Conservation (phyloP, 768 basidiomycete genomes). For the Hygrocybe coccinea region DNA sequence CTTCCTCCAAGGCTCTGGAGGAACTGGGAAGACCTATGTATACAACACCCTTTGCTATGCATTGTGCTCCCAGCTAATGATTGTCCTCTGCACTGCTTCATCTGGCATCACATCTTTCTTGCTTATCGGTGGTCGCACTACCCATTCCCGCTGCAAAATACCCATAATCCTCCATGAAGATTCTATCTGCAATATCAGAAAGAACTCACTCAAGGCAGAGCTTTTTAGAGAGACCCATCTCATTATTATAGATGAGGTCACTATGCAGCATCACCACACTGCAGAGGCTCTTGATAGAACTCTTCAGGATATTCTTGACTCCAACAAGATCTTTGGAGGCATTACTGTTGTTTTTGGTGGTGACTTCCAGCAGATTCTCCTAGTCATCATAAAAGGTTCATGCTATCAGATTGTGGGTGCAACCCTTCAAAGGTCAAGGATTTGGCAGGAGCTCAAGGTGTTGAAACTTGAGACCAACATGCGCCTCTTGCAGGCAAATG, state of each 20-base stretch:
- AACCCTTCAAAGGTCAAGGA: conserved; percentile 29
- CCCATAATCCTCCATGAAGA: too few relatives aligned
- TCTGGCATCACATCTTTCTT: conserved; percentile 47
- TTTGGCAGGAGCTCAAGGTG: conserved; percentile 35
- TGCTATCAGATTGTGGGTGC: conserved; percentile 36
- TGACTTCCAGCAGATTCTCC: conserved; percentile 38
- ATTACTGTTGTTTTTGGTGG: too few relatives aligned
- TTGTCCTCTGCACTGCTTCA: conserved; percentile 47
- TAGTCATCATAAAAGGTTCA: conserved; percentile 37
- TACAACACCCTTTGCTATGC: conserved; percentile 32
- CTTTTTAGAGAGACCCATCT: conserved; percentile 29
- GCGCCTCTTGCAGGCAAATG: too few relatives aligned
- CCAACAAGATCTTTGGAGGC: too few relatives aligned
- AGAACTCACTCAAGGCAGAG: conserved; percentile 25
- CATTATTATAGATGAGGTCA: conserved; percentile 47
- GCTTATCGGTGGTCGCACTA: conserved; percentile 34
- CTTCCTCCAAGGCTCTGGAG: too few relatives aligned
- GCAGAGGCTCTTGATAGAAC: too few relatives aligned
- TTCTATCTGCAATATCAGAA: conserved; percentile 32
- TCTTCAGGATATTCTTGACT: too few relatives aligned
- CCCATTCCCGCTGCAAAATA: too few relatives aligned
- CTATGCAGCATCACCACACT: too few relatives aligned
- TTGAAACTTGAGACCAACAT: conserved; percentile 39
- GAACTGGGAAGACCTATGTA: too few relatives aligned
- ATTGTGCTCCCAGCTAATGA: conserved; percentile 21